phyloP scores from a whole-genome alignment of 2,329 filamentous ascomycete species.

The Aureobasidium uvarum region DNA sequence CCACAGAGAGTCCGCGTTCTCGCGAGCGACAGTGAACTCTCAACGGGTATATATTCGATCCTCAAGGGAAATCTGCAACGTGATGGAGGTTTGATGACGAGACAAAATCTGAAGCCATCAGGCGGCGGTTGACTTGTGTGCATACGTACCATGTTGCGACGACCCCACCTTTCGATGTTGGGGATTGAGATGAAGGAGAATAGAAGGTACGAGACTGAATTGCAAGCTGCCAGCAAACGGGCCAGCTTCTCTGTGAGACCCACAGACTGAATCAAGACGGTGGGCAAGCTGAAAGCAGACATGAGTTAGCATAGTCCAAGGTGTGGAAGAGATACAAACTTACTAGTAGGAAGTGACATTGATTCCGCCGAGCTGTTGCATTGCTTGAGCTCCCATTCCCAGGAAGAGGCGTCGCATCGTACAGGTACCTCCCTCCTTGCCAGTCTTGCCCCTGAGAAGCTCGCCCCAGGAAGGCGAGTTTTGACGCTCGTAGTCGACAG shows the following conservation, averaged over 20 bases:
- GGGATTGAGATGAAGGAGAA: constrained; percentile 50
- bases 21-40: too few species aligned
- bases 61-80: too few species aligned
- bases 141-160: constrained; percentile 46
- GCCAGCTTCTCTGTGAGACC: constrained; percentile 54
- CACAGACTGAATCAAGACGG: constrained; percentile 59
- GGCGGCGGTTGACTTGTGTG: too few species aligned
- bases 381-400: constrained; percentile 53
- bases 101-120: too few species aligned
- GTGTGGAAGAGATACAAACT: background rate
- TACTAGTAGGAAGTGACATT: constrained; percentile 49
- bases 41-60: too few species aligned
- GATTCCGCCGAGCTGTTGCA: constrained; percentile 44
- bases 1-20: too few species aligned
- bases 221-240: constrained; percentile 58
- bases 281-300: constrained; percentile 44
- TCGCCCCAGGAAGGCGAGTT: constrained; percentile 53
- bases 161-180: constrained; percentile 53
- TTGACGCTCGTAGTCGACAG: constrained; percentile 50
- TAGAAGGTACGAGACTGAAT: constrained; percentile 51
- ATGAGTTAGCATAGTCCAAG: background rate
- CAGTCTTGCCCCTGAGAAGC: constrained; percentile 49
- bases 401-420: constrained; percentile 54
- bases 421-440: constrained; percentile 47
- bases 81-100: too few species aligned